phyloP scores from a whole-genome alignment of 2,329 filamentous ascomycete species.

The Pseudogymnoascus sp. region DNA sequence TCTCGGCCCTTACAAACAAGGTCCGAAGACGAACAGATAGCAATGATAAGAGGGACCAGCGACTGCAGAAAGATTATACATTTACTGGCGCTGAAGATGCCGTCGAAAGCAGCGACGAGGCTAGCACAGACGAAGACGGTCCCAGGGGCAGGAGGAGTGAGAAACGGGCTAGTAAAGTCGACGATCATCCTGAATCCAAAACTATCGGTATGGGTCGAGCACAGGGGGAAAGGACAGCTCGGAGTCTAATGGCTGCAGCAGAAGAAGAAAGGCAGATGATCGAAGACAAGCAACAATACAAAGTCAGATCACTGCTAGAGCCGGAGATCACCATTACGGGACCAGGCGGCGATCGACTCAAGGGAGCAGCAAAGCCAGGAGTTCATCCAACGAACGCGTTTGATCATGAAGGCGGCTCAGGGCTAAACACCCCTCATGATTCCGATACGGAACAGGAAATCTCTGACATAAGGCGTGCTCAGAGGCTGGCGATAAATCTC shows the following conservation, averaged over 20 bases:
- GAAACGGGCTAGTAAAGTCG: slow-evolving; percentile 28
- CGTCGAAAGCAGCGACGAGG: slow-evolving; percentile 27
- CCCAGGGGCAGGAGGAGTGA: slow-evolving; percentile 50
- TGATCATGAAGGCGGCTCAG: slow-evolving; percentile 52
- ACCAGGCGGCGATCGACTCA: slow-evolving; percentile 52
- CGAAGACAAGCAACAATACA: slow-evolving; percentile 21
- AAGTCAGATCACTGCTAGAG: slow-evolving; percentile 35
- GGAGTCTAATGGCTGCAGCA: slow-evolving; percentile 61
- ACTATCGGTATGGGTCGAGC: slow-evolving; percentile 28
- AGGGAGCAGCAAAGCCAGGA: slow-evolving; percentile 41
- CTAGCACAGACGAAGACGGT: slow-evolving; percentile 58
- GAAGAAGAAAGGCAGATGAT: slow-evolving; percentile 65
- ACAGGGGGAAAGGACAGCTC: slow-evolving; percentile 36
- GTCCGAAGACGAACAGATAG: slow-evolving; percentile 19
- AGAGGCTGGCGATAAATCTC: slow-evolving; percentile 72
- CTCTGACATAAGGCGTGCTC: slow-evolving; percentile 77
- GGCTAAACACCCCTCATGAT: slow-evolving; percentile 51
- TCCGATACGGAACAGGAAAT: slow-evolving; percentile 82
- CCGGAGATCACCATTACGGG: slow-evolving; percentile 57
- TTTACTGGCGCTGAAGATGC: slow-evolving; percentile 21
- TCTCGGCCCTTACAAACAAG: slow-evolving; percentile 38
- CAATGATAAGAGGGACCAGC: slow-evolving; percentile 10
- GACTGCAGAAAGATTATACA: slow-evolving; percentile 25
- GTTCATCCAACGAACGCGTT: slow-evolving; percentile 82
- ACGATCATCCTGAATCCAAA: slow-evolving; percentile 27